phyloP scores from a whole-genome alignment of 2,329 filamentous ascomycete genomes.

The Verticillium klebahnii region DNA sequence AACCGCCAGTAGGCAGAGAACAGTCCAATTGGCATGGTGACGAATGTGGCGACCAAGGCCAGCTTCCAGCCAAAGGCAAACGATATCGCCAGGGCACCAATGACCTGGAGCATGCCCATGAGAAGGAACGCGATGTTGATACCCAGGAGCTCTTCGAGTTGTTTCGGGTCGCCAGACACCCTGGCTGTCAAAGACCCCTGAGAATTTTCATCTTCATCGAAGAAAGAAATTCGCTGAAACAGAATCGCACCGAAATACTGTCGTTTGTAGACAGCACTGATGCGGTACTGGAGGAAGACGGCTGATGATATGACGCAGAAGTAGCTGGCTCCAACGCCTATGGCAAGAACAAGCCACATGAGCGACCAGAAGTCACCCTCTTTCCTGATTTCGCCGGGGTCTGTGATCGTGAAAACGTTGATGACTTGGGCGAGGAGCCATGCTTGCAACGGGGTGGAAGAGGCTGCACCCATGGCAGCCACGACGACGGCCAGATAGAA shows the following conservation, averaged over 20 bases:
- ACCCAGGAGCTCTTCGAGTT: conserved; percentile 59
- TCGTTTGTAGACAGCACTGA: conserved; percentile 51
- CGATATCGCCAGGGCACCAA: conserved; percentile 61
- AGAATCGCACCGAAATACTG: conserved; percentile 59
- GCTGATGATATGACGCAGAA: conserved; percentile 41
- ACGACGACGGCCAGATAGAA: conserved; percentile 46
- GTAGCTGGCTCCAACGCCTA: conserved; percentile 48
- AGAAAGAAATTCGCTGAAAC: conserved; percentile 54
- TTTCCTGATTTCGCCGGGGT: conserved; percentile 24
- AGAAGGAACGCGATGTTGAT: conserved; percentile 59
- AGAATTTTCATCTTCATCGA: conserved; percentile 56
- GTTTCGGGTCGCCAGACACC: conserved; percentile 51
- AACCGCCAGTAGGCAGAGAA: conserved; percentile 45
- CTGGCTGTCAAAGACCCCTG: conserved; percentile 56
- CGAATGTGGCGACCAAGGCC: conserved; percentile 60
- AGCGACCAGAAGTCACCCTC: conserved; percentile 58
- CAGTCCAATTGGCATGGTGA: conserved; percentile 49
- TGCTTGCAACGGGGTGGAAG: conserved; percentile 45
- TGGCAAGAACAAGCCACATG: conserved; percentile 60
- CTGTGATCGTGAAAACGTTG: conserved; percentile 37
- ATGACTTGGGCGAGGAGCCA: conserved; percentile 52
- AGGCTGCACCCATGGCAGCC: conserved; percentile 37
- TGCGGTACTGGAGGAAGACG: conserved; percentile 40
- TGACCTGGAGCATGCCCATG: conserved; percentile 60
- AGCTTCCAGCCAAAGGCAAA: conserved; percentile 77